phyloP scores from a whole-genome alignment of 768 basidiomycete genomes.

The Agrocybe pediades region DNA sequence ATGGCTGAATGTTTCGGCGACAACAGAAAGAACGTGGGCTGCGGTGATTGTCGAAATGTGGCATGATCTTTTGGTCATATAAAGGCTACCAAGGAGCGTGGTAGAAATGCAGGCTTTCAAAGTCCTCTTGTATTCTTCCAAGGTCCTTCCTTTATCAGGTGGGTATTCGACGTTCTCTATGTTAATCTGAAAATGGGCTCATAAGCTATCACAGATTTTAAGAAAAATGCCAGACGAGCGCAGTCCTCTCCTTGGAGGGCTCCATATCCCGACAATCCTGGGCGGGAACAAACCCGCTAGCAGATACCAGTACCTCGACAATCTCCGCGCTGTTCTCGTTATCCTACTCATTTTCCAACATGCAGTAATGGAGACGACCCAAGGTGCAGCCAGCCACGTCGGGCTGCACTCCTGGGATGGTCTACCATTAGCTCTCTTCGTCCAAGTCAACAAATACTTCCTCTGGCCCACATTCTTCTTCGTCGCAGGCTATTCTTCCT shows the following conservation, averaged over 20 bases:
- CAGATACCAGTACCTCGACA: conserved; percentile 5
- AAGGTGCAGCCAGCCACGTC: background rate
- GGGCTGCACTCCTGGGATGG: background rate
- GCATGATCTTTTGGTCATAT: too few relatives aligned
- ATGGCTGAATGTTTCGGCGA: too few relatives aligned
- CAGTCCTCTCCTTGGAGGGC: background rate
- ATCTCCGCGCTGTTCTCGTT: conserved; percentile 1
- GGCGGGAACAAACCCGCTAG: background rate
- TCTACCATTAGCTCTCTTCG: background rate
- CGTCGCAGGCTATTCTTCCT: background rate
- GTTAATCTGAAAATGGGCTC: too few relatives aligned
- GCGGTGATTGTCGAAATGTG: too few relatives aligned
- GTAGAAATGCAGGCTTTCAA: too few relatives aligned
- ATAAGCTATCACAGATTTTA: background rate
- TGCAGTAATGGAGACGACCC: background rate
- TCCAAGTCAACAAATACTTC: conserved; percentile 2
- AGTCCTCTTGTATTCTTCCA: too few relatives aligned
- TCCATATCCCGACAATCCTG: background rate
- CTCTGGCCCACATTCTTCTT: conserved; percentile 5
- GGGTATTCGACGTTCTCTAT: too few relatives aligned
- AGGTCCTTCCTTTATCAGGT: too few relatives aligned
- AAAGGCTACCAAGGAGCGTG: too few relatives aligned
- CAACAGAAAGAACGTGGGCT: too few relatives aligned
- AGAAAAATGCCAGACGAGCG: background rate
- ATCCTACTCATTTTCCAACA: conserved; percentile 6